These are phyloP conservation scores for Xylariaceae sp. DNA, from an alignment of 2,329 filamentous ascomycete species.

Conservation along the genomic window DNA sequence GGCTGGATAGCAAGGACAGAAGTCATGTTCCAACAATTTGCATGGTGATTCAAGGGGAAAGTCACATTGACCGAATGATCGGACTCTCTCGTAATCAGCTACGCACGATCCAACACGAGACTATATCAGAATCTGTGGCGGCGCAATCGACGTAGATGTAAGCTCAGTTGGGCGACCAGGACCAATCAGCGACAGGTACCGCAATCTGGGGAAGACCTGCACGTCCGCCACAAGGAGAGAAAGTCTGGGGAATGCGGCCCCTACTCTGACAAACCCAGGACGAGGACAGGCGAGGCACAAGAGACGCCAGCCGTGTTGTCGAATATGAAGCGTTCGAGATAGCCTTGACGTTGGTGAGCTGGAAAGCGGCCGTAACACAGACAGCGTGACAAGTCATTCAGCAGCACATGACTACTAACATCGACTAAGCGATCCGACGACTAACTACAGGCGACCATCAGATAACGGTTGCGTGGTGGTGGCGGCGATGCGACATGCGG, in stretches of 20 bases:
- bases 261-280: too few species aligned
- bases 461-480: neutral
- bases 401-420: too few species aligned
- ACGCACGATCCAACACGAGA: constrained; percentile 8
- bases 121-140: constrained; percentile 18
- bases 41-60: constrained; percentile 18
- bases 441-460: too few species aligned
- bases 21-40: constrained; percentile 37
- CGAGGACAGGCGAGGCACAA: too few species aligned
- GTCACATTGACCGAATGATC: neutral
- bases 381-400: too few species aligned
- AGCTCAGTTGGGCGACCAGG: constrained; percentile 17
- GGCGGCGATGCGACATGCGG: neutral
- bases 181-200: constrained; percentile 21
- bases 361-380: too few species aligned
- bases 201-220: constrained; percentile 23
- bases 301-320: too few species aligned
- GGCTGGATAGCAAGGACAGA: constrained; percentile 38
- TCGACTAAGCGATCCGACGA: too few species aligned
- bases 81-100: constrained; percentile 13
- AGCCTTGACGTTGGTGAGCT: too few species aligned
- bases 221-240: neutral
- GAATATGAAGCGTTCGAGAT: too few species aligned
- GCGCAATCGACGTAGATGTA: constrained; percentile 17
- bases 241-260: too few species aligned